These are phyloP conservation scores for Globisporangium polare DNA, from an alignment of 352 stramenopile species.

Conservation along the genomic window DNA sequence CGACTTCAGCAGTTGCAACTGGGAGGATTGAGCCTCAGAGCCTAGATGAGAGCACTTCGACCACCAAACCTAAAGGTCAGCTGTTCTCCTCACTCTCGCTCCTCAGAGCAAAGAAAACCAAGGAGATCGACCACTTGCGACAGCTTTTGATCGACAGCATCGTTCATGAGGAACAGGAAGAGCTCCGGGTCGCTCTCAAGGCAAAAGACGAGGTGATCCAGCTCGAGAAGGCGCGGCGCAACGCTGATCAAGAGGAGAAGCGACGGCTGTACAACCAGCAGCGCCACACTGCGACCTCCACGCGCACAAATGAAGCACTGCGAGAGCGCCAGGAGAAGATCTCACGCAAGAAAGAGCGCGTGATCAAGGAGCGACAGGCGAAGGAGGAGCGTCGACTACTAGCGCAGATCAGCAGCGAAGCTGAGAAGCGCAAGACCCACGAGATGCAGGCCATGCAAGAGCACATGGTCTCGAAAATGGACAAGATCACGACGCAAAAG, in stretches of 20 bases:
- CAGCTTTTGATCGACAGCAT: slow-evolving; percentile 34
- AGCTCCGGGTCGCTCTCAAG: slow-evolving; percentile 37
- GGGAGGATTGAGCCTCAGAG: no score
- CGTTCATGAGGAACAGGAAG: slow-evolving; percentile 39
- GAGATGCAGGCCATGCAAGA: slow-evolving; percentile 48
- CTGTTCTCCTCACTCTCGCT: slow-evolving; percentile 4
- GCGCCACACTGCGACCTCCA: slow-evolving; percentile 43
- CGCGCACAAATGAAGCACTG: slow-evolving; percentile 54
- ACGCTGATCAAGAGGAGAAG: slow-evolving; percentile 42
- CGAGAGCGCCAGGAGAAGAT: slow-evolving; percentile 67
- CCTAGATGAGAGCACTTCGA: not conserved
- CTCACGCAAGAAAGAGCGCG: slow-evolving; percentile 44
- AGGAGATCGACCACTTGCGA: slow-evolving; percentile 26
- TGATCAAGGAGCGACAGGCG: slow-evolving; percentile 53
- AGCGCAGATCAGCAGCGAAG: slow-evolving; percentile 32
- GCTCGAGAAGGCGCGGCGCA: slow-evolving; percentile 40
- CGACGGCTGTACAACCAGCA: slow-evolving; percentile 42
- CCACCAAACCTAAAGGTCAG: not conserved
- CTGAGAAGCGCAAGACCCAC: slow-evolving; percentile 35
- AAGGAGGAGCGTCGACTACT: slow-evolving; percentile 52
- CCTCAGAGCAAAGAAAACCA: not conserved
- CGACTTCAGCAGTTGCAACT: not conserved
- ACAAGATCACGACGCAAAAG: slow-evolving; percentile 44
- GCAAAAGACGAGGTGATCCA: slow-evolving; percentile 53
- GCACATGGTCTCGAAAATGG: slow-evolving; percentile 52